Evolutionary conservation across 805 yeast species (phyloP).

Genomic region (Maudiozyma serrabonitensis): DNA sequence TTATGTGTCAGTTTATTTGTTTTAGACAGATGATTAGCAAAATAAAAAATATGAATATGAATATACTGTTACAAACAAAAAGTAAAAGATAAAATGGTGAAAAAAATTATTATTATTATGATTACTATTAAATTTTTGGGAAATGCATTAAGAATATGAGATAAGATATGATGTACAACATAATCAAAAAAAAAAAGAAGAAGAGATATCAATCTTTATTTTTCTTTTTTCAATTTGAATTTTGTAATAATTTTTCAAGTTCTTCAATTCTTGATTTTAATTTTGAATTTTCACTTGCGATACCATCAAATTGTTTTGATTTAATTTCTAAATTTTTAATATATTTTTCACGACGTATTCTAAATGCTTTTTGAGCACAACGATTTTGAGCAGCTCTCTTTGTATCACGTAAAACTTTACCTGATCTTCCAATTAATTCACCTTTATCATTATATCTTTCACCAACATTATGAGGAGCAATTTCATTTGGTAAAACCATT

Average conservation of each 20-base stretch:
- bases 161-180: neutral
- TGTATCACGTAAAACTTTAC: constrained; percentile 34
- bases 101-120: too few relatives aligned
- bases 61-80: neutral
- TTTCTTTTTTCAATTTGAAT: neutral
- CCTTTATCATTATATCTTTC: constrained; percentile 15
- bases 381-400: constrained; percentile 90
- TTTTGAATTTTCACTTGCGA: constrained; percentile 56
- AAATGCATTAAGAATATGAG: neutral
- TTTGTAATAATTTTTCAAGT: neutral
- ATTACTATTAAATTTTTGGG: too few relatives aligned
- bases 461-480: constrained; percentile 6
- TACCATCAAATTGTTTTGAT: constrained; percentile 51
- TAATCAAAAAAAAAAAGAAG: neutral
- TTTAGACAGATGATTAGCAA: neutral
- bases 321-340: constrained; percentile 70
- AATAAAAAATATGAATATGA: neutral
- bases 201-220: too few relatives aligned
- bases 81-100: too few relatives aligned
- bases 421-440: constrained; percentile 20
- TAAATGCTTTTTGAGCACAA: constrained; percentile 84
- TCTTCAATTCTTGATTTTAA: constrained; percentile 33
- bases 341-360: constrained; percentile 73
- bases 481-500: neutral
- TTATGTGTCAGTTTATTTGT: neutral